Percentiles rank a stretch among this genome's conserved stretches.
Evolutionary conservation across 495 filamentous ascomycete genomes (phyloP).

Genomic region (Niebla homalea): DNA sequence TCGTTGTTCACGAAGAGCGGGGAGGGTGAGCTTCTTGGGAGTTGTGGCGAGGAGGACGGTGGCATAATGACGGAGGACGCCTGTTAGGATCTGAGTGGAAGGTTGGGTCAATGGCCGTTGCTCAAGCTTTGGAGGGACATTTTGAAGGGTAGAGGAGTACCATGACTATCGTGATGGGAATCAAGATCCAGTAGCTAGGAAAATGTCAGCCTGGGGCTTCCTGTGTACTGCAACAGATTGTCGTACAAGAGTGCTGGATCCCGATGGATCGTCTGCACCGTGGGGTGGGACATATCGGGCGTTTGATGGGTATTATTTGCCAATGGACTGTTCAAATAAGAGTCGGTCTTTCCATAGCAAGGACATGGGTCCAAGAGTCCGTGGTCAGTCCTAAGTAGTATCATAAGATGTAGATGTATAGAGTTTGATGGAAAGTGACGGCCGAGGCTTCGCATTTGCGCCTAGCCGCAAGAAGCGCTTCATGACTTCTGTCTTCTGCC

Average conservation of each 20-base stretch:
- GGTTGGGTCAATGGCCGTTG: not conserved
- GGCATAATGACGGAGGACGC: slow-evolving; percentile 90
- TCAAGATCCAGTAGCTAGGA: slow-evolving; percentile 88
- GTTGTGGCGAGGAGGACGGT: slow-evolving; percentile 74
- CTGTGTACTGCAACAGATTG: not conserved
- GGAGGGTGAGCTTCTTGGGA: slow-evolving; percentile 68
- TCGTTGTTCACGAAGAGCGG: slow-evolving; percentile 74
- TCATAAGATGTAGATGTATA: no score
- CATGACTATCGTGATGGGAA: slow-evolving; percentile 96
- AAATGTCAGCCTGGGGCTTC: not conserved
- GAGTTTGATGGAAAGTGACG: no score
- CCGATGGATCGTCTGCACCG: slow-evolving; percentile 89
- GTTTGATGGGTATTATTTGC: no score
- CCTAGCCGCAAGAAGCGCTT: not conserved
- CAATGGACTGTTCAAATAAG: no score
- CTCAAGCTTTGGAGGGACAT: not conserved
- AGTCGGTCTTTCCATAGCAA: no score
- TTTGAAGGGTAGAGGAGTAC: slow-evolving; percentile 30
- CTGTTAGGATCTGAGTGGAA: slow-evolving; percentile 63
- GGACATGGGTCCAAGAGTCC: no score
- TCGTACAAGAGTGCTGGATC: slow-evolving; percentile 94
- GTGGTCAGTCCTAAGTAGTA: no score
- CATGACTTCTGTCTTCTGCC: not conserved
- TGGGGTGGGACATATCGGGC: slow-evolving; percentile 60
- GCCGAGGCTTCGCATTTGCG: no score